A percentile compares a stretch with the other conserved stretches of the same genome.
These are phyloP conservation scores for Grosmannia huntii DNA, from an alignment of 2,329 filamentous ascomycete genomes.

Conservation along the genomic window DNA sequence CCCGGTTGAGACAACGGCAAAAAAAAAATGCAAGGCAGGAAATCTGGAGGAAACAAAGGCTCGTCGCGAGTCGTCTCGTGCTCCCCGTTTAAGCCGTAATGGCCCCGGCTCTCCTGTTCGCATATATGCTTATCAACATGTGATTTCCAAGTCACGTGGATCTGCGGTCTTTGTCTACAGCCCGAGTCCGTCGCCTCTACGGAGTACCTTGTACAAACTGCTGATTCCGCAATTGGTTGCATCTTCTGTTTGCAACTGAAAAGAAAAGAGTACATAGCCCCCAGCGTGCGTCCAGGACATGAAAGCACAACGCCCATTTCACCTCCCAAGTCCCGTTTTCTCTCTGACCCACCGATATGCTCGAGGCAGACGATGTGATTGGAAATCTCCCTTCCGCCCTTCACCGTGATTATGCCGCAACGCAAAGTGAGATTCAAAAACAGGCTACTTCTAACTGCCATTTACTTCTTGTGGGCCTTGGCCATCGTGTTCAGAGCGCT, in stretches of 20 bases:
- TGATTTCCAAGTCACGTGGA: not conserved
- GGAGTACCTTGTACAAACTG: not conserved
- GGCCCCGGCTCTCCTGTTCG: not conserved
- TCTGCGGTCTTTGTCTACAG: not conserved
- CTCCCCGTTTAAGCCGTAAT: not conserved
- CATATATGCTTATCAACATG: not conserved
- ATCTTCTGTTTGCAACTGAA: not conserved
- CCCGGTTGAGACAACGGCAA: not conserved
- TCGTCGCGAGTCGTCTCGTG: not conserved
- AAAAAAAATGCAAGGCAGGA: not conserved
- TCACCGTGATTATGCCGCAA: not conserved
- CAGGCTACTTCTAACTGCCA: not conserved
- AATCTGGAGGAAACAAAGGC: not conserved
- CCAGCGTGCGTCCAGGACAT: not conserved
- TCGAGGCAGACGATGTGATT: not conserved
- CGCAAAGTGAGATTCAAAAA: not conserved
- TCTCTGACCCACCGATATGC: not conserved
- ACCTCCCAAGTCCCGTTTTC: not conserved
- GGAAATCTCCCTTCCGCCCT: not conserved
- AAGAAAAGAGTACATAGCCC: not conserved
- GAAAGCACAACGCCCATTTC: slow-evolving; percentile 1
- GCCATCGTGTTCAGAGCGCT: slow-evolving; percentile 98
- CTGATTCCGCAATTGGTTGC: not conserved
- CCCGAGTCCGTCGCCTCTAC: too few species aligned
- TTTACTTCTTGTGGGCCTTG: slow-evolving; percentile 33